Evolutionary conservation across 106 monocot species (phyloP).

Genomic region (Alisma plantagoaquatica): DNA sequence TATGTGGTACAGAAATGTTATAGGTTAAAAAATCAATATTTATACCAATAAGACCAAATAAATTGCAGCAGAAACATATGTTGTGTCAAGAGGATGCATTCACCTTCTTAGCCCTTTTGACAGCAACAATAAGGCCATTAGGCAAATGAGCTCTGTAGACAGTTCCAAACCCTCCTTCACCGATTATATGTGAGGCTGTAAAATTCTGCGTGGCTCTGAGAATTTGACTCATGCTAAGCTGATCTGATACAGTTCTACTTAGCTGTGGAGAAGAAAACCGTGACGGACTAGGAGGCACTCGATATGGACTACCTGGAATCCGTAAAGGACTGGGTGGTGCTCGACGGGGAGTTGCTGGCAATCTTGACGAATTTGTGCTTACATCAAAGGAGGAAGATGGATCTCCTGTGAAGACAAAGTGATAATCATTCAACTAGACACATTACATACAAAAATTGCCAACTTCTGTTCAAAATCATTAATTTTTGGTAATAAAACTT

Average conservation of each 20-base stretch:
- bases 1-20: too few species aligned
- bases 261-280: constrained; percentile 65
- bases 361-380: constrained; percentile 24
- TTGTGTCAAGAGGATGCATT: constrained; percentile 5
- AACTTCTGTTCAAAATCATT: too few species aligned
- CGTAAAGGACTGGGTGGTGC: constrained; percentile 27
- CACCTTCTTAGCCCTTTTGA: constrained; percentile 80
- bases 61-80: too few species aligned
- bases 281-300: constrained; percentile 49
- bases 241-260: constrained; percentile 34
- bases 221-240: constrained; percentile 48
- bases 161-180: constrained; percentile 73
- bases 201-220: constrained; percentile 75
- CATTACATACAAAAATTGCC: too few species aligned
- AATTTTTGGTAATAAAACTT: too few species aligned
- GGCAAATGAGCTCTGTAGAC: constrained; percentile 62
- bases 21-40: too few species aligned
- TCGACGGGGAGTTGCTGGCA: constrained; percentile 19
- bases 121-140: constrained; percentile 59
- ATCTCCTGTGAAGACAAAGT: too few species aligned
- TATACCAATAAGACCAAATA: too few species aligned
- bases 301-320: constrained; percentile 20
- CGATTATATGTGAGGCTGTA: constrained; percentile 46
- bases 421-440: too few species aligned
- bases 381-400: constrained; percentile 30